Base-by-base conservation (phyloP, 2,329 filamentous ascomycete species). In the Colletotrichum somersetense region DNA sequence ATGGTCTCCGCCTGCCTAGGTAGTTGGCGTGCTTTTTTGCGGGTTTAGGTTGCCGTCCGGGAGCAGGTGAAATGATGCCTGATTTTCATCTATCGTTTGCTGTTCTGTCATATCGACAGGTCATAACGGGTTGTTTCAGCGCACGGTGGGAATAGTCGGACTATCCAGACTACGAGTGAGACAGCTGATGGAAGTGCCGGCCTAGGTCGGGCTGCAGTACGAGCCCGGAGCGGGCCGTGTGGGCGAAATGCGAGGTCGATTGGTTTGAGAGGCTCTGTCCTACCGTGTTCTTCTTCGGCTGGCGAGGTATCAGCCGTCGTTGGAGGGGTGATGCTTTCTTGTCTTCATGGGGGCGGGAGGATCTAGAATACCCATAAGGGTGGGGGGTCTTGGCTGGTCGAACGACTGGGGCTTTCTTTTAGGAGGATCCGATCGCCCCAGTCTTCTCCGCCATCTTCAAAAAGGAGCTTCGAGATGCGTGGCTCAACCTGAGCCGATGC, bases 91-190 rank as follows among this genome's bases (percentile, higher is more conserved):
- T 18, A 40, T 35, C n/a, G 40, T 26, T 63, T 42, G 40, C 20
- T 46, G 7, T n/a, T 56, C 26, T 56, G 42, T 63, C 58, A 67
- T 67, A 63, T 67, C 50, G 66, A 67, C 57, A 40, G 30, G 66
- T 67, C 48, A 67, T 23, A 56, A 50, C 23, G 18, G n/a, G 26
- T 30, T 56, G 66, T 56, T 48, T 48, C 48, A 55, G 65, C 10
- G 14, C 18, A 38, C 7, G n/a, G 18, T 38, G 50, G 10, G 61
- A 26, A 42, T 62, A n/a, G n/a, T 42, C 42, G 30, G 40, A 40
- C 20, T 6, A 3, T 23, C 42, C 40, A 50, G 18, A 14, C 30
- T 12, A 16, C 20, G 26, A 62, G 23, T 66, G 63, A 42, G 53
- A 66, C 53, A 18, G 23, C 40, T 35, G 40, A 66, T 14, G 52